Evolutionary conservation across 768 basidiomycete genomes (phyloP), one percentile per base, ranked within the genome.

Genomic region (Melanogaster broomeanus): DNA sequence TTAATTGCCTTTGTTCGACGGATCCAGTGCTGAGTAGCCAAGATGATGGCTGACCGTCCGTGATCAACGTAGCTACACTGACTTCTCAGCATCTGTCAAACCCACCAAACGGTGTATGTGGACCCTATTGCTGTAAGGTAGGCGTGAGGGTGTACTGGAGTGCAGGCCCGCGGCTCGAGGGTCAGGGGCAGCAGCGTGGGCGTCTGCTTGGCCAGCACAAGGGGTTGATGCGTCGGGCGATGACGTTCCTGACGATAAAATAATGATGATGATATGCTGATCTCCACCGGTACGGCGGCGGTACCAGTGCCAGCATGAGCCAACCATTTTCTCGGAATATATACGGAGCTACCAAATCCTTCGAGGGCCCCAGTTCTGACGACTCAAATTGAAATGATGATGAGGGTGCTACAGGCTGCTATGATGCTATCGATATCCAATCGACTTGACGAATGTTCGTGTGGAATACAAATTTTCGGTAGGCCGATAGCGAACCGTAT

Each of bases 231-330:
- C n/a, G n/a, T n/a, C n/a, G n/a, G n/a, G n/a, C n/a, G n/a, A n/a
- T n/a, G n/a, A n/a, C n/a, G n/a, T n/a, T n/a, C n/a, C n/a, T n/a
- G n/a, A n/a, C n/a, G n/a, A n/a, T n/a, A n/a, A n/a, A n/a, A n/a
- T n/a, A n/a, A n/a, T n/a, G n/a, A n/a, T n/a, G n/a, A n/a, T n/a
- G n/a, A n/a, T n/a, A n/a, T n/a, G n/a, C n/a, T n/a, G n/a, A n/a
- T n/a, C n/a, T n/a, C n/a, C n/a, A n/a, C n/a, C n/a, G n/a, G n/a
- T n/a, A n/a, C n/a, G n/a, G n/a, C n/a, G n/a, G n/a, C 13, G 13
- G 15, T 31, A 16, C 12, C 52, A 62, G 60, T 33, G 47, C 11
- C 45, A 52, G 24, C 40, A 58, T 55, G 55, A 48, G 55, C 40
- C 11, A 53, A 13, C 24, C 21, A 21, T 10, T 25, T 49, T 44